Evolutionary conservation across 371 early-diverging fungal genomes (phyloP).

Genomic region (Apophysomyces elegans): DNA sequence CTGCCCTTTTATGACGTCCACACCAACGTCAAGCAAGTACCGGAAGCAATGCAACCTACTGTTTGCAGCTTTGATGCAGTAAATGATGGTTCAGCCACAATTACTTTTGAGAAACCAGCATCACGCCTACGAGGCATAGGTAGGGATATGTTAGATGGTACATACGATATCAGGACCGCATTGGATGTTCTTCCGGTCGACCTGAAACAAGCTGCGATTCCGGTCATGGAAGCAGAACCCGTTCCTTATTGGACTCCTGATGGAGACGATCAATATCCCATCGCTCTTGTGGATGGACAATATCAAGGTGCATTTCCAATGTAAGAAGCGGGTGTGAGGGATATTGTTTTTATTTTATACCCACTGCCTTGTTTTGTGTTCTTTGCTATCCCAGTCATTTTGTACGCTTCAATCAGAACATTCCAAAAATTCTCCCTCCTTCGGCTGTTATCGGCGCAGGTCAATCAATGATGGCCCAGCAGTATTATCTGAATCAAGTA

Average conservation of each 20-base stretch:
- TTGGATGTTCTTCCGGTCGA: slow-evolving; percentile 14
- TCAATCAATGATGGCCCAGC: slow-evolving; percentile 37
- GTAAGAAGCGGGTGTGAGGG: slow-evolving; percentile 26
- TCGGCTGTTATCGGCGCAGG: slow-evolving; percentile 27
- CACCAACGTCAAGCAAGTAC: slow-evolving; percentile 73
- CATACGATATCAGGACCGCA: not conserved
- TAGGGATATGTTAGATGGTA: slow-evolving; percentile 1
- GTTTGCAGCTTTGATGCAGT: slow-evolving; percentile 27
- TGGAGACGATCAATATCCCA: slow-evolving; percentile 46
- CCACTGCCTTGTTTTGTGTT: not conserved
- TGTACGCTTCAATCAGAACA: slow-evolving; percentile 46
- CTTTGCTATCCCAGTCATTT: slow-evolving; percentile 36
- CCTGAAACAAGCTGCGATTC: slow-evolving; percentile 7
- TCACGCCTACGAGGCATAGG: not conserved
- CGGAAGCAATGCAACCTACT: slow-evolving; percentile 54
- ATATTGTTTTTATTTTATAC: not conserved
- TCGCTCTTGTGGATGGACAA: slow-evolving; percentile 57
- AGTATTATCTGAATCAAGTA: slow-evolving; percentile 31
- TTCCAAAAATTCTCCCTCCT: slow-evolving; percentile 42
- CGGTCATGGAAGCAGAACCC: slow-evolving; percentile 18
- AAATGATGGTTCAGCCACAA: not conserved
- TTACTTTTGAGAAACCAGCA: not conserved
- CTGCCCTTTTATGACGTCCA: slow-evolving; percentile 71
- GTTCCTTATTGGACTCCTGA: slow-evolving; percentile 12
- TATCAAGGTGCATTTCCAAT: slow-evolving; percentile 53